These are phyloP conservation scores for Aureobasidium sp. DNA, from an alignment of 2,329 filamentous ascomycete species.

Conservation along the genomic window DNA sequence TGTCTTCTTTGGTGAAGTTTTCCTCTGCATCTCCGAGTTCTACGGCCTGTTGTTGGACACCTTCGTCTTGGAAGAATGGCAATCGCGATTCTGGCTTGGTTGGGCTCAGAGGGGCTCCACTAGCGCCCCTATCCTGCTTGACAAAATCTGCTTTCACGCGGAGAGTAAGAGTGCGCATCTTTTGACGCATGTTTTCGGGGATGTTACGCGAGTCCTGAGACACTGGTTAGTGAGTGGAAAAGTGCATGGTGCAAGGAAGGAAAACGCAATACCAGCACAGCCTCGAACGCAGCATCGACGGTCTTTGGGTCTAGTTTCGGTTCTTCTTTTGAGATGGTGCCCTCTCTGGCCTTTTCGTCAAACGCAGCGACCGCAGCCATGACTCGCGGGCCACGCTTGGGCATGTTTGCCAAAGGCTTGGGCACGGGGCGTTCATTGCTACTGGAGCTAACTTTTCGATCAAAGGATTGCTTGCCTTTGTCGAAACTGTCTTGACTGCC, in stretches of 20 bases:
- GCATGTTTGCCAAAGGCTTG: conserved; percentile 27
- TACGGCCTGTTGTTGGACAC: not conserved
- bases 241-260: not conserved
- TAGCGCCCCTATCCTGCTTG: conserved; percentile 62
- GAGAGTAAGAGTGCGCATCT: conserved; percentile 83
- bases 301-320: conserved; percentile 45
- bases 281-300: conserved; percentile 58
- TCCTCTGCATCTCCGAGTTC: conserved; percentile 14
- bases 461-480: conserved; percentile 27
- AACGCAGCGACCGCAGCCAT: conserved; percentile 59
- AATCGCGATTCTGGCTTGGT: conserved; percentile 16
- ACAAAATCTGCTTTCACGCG: conserved; percentile 96
- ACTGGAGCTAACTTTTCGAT: conserved; percentile 32
- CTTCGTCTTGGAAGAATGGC: conserved; percentile 13
- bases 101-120: conserved; percentile 17
- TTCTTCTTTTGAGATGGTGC: conserved; percentile 37
- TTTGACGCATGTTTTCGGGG: conserved; percentile 85
- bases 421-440: conserved; percentile 27
- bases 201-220: conserved; percentile 72
- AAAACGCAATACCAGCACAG: conserved; percentile 44
- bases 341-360: conserved; percentile 45
- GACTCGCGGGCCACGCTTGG: conserved; percentile 49
- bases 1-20: conserved; percentile 23
- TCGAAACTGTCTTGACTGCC: conserved; percentile 14
- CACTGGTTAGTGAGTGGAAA: not conserved